These are phyloP conservation scores for Phyllosticta citribraziliensis DNA, from an alignment of 2,329 filamentous ascomycete species.

Conservation along the genomic window DNA sequence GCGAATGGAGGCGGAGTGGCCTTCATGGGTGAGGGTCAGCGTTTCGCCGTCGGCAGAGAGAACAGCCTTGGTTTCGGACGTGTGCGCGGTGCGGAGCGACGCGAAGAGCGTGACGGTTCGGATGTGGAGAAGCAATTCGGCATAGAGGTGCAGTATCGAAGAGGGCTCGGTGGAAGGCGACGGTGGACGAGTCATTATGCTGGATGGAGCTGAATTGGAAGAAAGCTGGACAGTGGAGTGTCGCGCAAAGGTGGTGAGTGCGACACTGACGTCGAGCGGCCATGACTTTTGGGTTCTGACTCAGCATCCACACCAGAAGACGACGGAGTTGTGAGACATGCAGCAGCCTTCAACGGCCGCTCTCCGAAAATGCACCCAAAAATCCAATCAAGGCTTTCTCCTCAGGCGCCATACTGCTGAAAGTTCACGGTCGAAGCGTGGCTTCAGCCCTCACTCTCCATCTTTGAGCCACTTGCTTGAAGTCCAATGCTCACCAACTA, in stretches of 20 bases:
- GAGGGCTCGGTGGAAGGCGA: not conserved
- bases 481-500: not conserved
- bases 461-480: not conserved
- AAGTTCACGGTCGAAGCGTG: not conserved
- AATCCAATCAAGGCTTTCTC: not conserved
- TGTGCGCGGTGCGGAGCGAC: constrained; percentile 37
- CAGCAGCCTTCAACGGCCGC: not conserved
- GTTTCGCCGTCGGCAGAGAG: constrained; percentile 35
- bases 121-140: constrained; percentile 52
- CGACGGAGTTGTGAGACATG: too few species aligned
- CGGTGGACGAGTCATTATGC: not conserved
- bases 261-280: not conserved
- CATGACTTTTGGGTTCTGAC: not conserved
- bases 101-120: constrained; percentile 50
- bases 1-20: constrained; percentile 33
- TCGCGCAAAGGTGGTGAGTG: not conserved
- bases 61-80: constrained; percentile 32
- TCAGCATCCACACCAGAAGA: not conserved
- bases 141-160: constrained; percentile 39
- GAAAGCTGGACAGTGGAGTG: not conserved
- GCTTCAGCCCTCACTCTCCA: not conserved
- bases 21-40: constrained; percentile 38
- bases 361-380: not conserved
- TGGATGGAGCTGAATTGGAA: not conserved
- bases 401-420: not conserved